Evolutionary conservation across 179 eudicot genomes (phyloP), one percentile per base, ranked within the genome.

Genomic region (Sideroxylon spinosum): DNA sequence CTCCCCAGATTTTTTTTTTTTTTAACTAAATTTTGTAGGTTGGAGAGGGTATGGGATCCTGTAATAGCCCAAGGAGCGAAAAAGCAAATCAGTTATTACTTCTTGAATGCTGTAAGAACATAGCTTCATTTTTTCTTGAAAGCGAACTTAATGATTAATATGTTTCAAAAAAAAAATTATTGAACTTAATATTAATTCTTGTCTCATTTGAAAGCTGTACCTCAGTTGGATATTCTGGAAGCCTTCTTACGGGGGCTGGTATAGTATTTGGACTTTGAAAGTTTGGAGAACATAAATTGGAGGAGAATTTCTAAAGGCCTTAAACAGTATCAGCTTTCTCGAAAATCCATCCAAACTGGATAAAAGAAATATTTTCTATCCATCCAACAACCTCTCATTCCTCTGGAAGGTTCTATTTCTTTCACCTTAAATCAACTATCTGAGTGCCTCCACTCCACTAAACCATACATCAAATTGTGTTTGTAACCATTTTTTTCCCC

Each of bases 11-110:
- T 77, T 19, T 68, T 57, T 44, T 57, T 44, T 25, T 56, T 4
- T 73, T 57, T 60, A 63, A 53, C 9, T 64, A 65, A 80, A 68
- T 22, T 19, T 20, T 66, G 68, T 76, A 95, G 99, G 92, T 86
- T 95, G 74, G 98, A 95, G 89, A 87, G 95, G 72, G 99, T 90
- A 12, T 95, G 98, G 98, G 99, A 95, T 78, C 96, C 99, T 76
- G 81, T 89, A 62, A 72, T 95, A 82, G 90, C 86, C 86, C 86
- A 92, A 67, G 95, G 92, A 49, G 90, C 92, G 79, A 75, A 83
- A 78, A 92, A 87, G 90, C 89, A 80, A 77, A 90, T 95, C 83
- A 95, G 98, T 73, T 89, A 89, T 85, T 79, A 83, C 86, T 95
- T 95, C 82, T 73, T 95, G 82, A 89, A 86, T 85, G 91, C 94